phyloP scores from a whole-genome alignment of 2,329 filamentous ascomycete genomes.

The Arthroderma uncinatum region DNA sequence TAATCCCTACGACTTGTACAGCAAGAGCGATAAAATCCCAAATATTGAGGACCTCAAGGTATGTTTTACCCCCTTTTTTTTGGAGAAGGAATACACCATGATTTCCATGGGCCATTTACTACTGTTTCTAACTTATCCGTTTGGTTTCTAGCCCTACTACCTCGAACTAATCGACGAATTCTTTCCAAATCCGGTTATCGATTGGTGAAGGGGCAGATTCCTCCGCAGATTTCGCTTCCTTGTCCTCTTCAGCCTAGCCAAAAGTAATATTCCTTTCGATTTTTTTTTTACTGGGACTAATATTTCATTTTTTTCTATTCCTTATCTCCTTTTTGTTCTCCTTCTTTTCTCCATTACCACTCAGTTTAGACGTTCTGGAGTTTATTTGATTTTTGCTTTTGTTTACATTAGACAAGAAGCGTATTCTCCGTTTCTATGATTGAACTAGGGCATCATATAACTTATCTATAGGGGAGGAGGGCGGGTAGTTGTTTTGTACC shows the following conservation, averaged over 20 bases:
- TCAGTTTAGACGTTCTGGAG: not conserved
- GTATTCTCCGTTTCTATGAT: not conserved
- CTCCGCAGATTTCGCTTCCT: not conserved
- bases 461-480: not conserved
- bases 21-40: slow-evolving; percentile 76
- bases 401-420: not conserved
- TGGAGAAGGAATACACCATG: not conserved
- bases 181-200: slow-evolving; percentile 52
- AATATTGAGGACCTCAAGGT: slow-evolving; percentile 66
- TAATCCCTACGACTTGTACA: slow-evolving; percentile 87
- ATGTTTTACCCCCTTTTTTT: slow-evolving; percentile 21
- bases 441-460: slow-evolving; percentile 1
- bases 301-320: not conserved
- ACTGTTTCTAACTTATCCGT: not conserved
- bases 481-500: not conserved
- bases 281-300: not conserved
- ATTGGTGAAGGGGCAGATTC: slow-evolving; percentile 41
- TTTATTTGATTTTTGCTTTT: not conserved
- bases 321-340: not conserved
- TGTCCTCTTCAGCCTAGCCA: not conserved
- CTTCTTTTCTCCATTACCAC: not conserved
- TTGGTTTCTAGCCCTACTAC: slow-evolving; percentile 48
- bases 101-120: not conserved
- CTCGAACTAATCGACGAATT: slow-evolving; percentile 58
- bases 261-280: not conserved